Percentiles rank a stretch among this genome's conserved stretches.
These are phyloP conservation scores for Trametopsis cervina DNA, from an alignment of 768 basidiomycete genomes.

Conservation along the genomic window DNA sequence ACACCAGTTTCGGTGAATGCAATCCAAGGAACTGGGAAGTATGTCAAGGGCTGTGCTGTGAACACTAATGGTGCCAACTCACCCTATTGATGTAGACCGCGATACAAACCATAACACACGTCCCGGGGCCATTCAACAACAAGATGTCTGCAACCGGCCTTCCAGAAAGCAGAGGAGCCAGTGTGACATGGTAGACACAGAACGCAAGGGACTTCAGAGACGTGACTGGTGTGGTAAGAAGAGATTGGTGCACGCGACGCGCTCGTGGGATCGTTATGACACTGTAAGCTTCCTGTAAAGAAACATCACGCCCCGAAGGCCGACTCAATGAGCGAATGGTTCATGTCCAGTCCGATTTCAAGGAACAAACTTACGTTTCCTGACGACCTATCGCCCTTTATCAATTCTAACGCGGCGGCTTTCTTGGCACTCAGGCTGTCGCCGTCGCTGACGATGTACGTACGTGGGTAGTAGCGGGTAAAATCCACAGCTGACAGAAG, in stretches of 20 bases:
- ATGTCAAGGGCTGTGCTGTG: background rate
- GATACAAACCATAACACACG: conserved; percentile 73
- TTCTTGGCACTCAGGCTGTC: conserved; percentile 75
- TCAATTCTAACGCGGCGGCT: conserved; percentile 55
- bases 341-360: background rate
- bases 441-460: conserved; percentile 77
- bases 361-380: conserved; percentile 15
- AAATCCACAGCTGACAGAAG: conserved; percentile 71
- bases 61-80: conserved; percentile 18
- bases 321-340: conserved; percentile 1
- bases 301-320: conserved; percentile 5
- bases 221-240: conserved; percentile 63
- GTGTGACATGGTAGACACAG: conserved; percentile 55
- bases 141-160: conserved; percentile 61
- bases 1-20: conserved; percentile 65
- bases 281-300: conserved; percentile 28
- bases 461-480: conserved; percentile 64
- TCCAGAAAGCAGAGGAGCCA: conserved; percentile 37
- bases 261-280: conserved; percentile 80
- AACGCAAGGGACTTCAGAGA: conserved; percentile 51
- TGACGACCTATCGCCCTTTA: conserved; percentile 21
- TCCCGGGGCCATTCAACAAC: conserved; percentile 92
- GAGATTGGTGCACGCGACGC: conserved; percentile 75
- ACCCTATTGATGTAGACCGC: conserved; percentile 71
- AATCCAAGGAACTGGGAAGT: conserved; percentile 63